Evolutionary conservation across 2,329 filamentous ascomycete genomes (phyloP).

Genomic region (Colletotrichum liaoningense): DNA sequence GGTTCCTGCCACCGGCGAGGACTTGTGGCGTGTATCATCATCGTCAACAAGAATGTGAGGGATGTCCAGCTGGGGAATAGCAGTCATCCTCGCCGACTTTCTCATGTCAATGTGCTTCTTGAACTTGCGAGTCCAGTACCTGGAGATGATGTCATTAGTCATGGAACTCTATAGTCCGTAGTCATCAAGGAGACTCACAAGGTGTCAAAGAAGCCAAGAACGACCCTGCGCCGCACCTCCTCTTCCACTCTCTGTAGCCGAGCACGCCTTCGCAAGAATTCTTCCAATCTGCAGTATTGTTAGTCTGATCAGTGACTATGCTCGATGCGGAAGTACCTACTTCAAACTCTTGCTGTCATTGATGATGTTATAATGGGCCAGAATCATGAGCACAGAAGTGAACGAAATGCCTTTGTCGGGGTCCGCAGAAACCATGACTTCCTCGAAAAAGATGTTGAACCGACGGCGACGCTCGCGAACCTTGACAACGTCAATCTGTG

Average conservation of each 20-base stretch:
- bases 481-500: slow-evolving; percentile 77
- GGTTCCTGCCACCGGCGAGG: slow-evolving; percentile 39
- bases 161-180: slow-evolving; percentile 35
- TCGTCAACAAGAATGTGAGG: slow-evolving; percentile 93
- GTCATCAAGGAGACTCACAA: slow-evolving; percentile 61
- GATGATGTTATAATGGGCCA: slow-evolving; percentile 99
- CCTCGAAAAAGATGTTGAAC: slow-evolving; percentile 97
- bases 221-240: slow-evolving; percentile 88
- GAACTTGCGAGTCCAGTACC: slow-evolving; percentile 87
- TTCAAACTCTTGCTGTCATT: slow-evolving; percentile 95
- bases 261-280: slow-evolving; percentile 90
- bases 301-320: background rate
- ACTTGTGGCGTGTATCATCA: slow-evolving; percentile 49
- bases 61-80: slow-evolving; percentile 82
- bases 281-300: slow-evolving; percentile 76
- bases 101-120: slow-evolving; percentile 79
- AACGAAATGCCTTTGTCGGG: slow-evolving; percentile 91
- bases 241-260: slow-evolving; percentile 95
- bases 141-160: slow-evolving; percentile 40
- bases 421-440: slow-evolving; percentile 93
- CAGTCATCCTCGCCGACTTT: slow-evolving; percentile 79
- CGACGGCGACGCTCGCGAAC: slow-evolving; percentile 81
- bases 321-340: slow-evolving; percentile 55
- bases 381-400: slow-evolving; percentile 90
- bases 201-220: slow-evolving; percentile 96